Evolutionary conservation across 805 yeast genomes (phyloP).

Genomic region (Ascoidea rubescens): DNA sequence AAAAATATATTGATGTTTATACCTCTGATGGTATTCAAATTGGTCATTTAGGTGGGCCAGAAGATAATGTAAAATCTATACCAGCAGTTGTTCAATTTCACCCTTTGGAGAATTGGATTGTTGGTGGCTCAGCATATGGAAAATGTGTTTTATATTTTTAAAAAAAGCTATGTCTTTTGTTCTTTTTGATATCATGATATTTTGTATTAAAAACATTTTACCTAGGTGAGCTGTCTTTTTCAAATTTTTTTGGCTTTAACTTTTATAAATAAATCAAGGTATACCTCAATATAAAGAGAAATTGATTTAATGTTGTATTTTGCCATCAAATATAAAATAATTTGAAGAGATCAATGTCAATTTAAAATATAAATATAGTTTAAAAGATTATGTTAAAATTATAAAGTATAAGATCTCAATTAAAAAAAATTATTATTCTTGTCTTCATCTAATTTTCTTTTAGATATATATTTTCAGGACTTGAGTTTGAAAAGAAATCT

Average conservation of each 20-base stretch:
- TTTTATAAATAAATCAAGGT: background rate
- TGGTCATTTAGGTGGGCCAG: slow-evolving; percentile 41
- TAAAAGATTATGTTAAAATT: background rate
- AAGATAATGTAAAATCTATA: slow-evolving; percentile 44
- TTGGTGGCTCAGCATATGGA: slow-evolving; percentile 92
- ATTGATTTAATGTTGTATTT: no score
- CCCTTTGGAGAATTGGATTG: slow-evolving; percentile 78
- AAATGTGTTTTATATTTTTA: slow-evolving; percentile 22
- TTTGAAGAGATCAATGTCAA: background rate
- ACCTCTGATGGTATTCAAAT: slow-evolving; percentile 62
- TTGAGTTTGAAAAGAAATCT: background rate
- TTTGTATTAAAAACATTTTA: no score
- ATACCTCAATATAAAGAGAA: background rate
- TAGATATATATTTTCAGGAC: background rate
- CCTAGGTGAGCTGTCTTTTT: no score
- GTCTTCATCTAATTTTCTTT: background rate
- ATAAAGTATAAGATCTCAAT: background rate
- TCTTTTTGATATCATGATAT: no score
- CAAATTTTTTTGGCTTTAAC: background rate
- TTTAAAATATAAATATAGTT: background rate
- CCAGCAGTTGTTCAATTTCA: slow-evolving; percentile 86
- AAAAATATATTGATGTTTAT: slow-evolving; percentile 71
- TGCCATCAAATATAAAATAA: background rate
- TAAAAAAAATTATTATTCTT: background rate
- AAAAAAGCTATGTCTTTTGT: no score